Evolutionary conservation across 371 early-diverging fungal genomes (phyloP).

Genomic region (Rhizomucor miehei): DNA sequence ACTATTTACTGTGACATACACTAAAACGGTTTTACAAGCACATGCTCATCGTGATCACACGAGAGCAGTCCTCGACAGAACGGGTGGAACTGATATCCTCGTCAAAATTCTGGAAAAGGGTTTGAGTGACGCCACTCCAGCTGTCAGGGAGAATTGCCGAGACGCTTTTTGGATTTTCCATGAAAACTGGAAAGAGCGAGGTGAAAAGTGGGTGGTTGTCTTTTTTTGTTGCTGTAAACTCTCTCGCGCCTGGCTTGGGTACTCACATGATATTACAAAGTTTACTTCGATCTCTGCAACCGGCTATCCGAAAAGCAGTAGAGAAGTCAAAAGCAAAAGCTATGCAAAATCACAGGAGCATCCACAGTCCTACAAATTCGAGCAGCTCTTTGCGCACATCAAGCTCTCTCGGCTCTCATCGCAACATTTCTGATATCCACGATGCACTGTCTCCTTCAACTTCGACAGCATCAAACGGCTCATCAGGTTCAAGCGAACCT

Average conservation of each 20-base stretch:
- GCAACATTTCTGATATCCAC: constrained; percentile 19
- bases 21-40: constrained; percentile 31
- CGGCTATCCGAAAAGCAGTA: constrained; percentile 28
- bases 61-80: constrained; percentile 33
- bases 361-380: constrained; percentile 30
- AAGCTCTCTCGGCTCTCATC: constrained; percentile 30
- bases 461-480: constrained; percentile 19
- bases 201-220: constrained; percentile 28
- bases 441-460: constrained; percentile 20
- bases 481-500: constrained; percentile 12
- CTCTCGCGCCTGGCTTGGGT: neutral
- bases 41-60: constrained; percentile 37
- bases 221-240: neutral
- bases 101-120: constrained; percentile 38
- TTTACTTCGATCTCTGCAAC: constrained; percentile 20
- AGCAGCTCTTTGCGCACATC: constrained; percentile 28
- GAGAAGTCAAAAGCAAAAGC: constrained; percentile 26
- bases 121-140: constrained; percentile 41
- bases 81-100: constrained; percentile 29
- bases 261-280: constrained; percentile 11
- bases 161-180: constrained; percentile 46
- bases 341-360: constrained; percentile 3
- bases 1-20: constrained; percentile 30
- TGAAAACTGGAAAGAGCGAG: constrained; percentile 42
- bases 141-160: constrained; percentile 37